Evolutionary conservation across 805 yeast genomes (phyloP).

Genomic region (Sporopachydermia quercuum): DNA sequence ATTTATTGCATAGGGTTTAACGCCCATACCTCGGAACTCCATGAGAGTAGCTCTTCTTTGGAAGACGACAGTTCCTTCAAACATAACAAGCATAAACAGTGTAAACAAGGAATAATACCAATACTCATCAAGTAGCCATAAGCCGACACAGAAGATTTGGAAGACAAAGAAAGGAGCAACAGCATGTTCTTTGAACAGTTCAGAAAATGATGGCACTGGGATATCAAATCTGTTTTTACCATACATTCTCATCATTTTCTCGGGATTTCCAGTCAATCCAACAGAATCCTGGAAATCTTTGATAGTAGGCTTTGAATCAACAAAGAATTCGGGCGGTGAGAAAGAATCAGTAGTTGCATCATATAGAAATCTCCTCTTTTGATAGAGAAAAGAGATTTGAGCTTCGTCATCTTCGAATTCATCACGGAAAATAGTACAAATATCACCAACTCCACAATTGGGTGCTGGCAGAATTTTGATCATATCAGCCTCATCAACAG

Average conservation of each 20-base stretch:
- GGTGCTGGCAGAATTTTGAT: conserved; percentile 70
- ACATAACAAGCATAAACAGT: conserved; percentile 79
- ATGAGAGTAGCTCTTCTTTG: conserved; percentile 90
- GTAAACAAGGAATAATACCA: conserved; percentile 93
- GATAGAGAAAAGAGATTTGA: conserved; percentile 68
- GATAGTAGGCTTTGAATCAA: conserved; percentile 44
- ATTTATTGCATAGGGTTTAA: conserved; percentile 73
- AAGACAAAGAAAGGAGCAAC: conserved; percentile 96
- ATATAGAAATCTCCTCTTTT: conserved; percentile 79
- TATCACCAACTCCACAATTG: conserved; percentile 75
- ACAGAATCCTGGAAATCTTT: conserved; percentile 36
- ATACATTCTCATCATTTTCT: conserved; percentile 38
- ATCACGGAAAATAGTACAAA: conserved; percentile 46
- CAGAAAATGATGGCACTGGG: conserved; percentile 84
- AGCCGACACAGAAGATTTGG: conserved; percentile 87
- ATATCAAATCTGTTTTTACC: conserved; percentile 87
- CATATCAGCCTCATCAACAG: conserved; percentile 50
- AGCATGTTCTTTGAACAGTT: conserved; percentile 91
- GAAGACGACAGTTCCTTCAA: conserved; percentile 88
- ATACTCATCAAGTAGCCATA: conserved; percentile 93
- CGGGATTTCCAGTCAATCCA: conserved; percentile 26
- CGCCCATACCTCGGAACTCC: conserved; percentile 95
- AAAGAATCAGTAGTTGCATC: conserved; percentile 38
- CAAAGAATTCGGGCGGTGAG: conserved; percentile 69
- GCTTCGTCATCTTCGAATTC: conserved; percentile 38